These are phyloP conservation scores for Phytophthora constricta DNA, from an alignment of 352 stramenopile species.

Conservation along the genomic window DNA sequence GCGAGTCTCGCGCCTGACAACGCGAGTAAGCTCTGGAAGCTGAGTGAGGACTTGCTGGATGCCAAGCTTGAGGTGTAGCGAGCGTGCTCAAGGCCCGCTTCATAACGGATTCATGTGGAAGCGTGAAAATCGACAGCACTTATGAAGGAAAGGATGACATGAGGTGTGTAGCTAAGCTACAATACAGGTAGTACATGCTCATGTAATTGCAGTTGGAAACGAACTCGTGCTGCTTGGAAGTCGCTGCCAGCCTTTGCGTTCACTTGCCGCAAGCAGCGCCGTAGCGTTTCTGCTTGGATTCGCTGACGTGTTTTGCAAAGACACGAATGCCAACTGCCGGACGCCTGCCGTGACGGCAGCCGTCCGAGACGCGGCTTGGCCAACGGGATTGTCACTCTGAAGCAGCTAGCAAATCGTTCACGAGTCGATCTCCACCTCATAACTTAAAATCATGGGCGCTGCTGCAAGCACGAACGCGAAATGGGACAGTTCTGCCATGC, in stretches of 20 bases:
- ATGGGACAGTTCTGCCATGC: slow-evolving; percentile 40
- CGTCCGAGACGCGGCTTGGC: neutral
- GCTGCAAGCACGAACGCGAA: slow-evolving; percentile 14
- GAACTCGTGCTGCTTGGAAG: neutral
- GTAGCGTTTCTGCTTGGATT: slow-evolving; percentile 34
- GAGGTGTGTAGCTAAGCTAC: too few species aligned
- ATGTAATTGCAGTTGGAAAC: too few species aligned
- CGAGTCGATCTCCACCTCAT: slow-evolving; percentile 7
- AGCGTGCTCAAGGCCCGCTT: neutral
- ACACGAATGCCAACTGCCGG: slow-evolving; percentile 16
- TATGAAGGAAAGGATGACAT: neutral
- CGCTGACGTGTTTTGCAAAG: slow-evolving; percentile 35
- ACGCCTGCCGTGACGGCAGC: neutral
- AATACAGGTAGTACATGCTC: too few species aligned
- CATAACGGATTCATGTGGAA: too few species aligned
- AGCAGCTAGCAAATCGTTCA: slow-evolving; percentile 22
- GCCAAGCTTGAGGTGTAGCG: slow-evolving; percentile 37
- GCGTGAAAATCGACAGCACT: too few species aligned
- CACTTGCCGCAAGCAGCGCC: too few species aligned
- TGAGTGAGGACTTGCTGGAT: slow-evolving; percentile 47
- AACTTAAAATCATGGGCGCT: slow-evolving; percentile 22
- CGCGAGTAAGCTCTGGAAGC: slow-evolving; percentile 44
- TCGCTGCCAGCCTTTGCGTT: neutral
- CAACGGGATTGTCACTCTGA: neutral
- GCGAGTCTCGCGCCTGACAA: slow-evolving; percentile 40